These are phyloP conservation scores for Cyberlindnera mycetangii DNA, from an alignment of 805 yeast genomes.

Conservation along the genomic window DNA sequence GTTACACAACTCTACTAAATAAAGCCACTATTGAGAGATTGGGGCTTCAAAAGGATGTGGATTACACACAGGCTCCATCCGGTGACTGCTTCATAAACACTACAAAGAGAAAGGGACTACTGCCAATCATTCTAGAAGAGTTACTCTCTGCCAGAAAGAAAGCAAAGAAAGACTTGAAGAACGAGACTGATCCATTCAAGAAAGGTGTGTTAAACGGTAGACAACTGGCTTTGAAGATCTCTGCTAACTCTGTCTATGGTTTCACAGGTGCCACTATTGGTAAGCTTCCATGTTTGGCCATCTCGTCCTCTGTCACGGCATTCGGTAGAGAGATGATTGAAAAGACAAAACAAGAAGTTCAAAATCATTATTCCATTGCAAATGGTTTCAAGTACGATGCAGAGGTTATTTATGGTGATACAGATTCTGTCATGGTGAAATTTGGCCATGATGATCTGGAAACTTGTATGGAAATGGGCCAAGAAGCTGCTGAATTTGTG, in stretches of 20 bases:
- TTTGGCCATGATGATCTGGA: slow-evolving; percentile 81
- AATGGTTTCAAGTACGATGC: slow-evolving; percentile 87
- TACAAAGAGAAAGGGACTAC: slow-evolving; percentile 69
- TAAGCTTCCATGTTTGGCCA: slow-evolving; percentile 92
- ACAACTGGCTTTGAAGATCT: slow-evolving; percentile 91
- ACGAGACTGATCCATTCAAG: slow-evolving; percentile 92
- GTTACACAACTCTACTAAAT: slow-evolving; percentile 86
- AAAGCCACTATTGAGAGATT: slow-evolving; percentile 65
- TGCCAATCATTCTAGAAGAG: slow-evolving; percentile 90
- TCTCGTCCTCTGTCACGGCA: slow-evolving; percentile 92
- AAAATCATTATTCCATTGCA: slow-evolving; percentile 68
- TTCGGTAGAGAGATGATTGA: slow-evolving; percentile 98
- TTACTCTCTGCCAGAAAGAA: slow-evolving; percentile 86
- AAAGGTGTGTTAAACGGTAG: slow-evolving; percentile 94
- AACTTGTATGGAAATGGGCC: slow-evolving; percentile 87
- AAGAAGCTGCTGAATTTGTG: slow-evolving; percentile 89
- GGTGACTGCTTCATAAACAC: slow-evolving; percentile 86
- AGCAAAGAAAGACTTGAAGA: slow-evolving; percentile 86
- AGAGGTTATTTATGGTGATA: slow-evolving; percentile 94
- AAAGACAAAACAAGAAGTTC: slow-evolving; percentile 81
- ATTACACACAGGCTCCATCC: slow-evolving; percentile 85
- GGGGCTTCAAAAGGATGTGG: slow-evolving; percentile 62
- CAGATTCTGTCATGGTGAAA: slow-evolving; percentile 98
- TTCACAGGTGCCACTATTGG: slow-evolving; percentile 99
- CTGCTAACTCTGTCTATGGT: slow-evolving; percentile 98